A percentile compares a stretch with the other conserved stretches of the same genome.
These are phyloP conservation scores for Pseudocercospora macadamiae DNA, from an alignment of 2,329 filamentous ascomycete genomes.

Conservation along the genomic window DNA sequence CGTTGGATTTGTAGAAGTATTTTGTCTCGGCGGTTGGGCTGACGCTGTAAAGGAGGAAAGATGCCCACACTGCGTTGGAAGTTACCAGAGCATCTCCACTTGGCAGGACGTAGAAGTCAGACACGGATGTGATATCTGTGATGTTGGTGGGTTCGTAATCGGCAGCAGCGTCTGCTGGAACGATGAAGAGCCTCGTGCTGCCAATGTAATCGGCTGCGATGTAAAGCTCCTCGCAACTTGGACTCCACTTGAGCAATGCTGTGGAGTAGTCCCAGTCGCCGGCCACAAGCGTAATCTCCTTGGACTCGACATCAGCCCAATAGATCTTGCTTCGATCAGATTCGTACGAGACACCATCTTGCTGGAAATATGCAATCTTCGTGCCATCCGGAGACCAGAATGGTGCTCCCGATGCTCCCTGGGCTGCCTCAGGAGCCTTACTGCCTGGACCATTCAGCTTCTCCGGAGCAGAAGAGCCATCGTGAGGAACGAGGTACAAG, in stretches of 20 bases:
- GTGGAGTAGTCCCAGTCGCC: constrained; percentile 28
- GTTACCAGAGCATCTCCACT: constrained; percentile 26
- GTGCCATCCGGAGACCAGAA: constrained; percentile 29
- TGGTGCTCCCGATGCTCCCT: constrained; percentile 27
- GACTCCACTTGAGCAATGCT: constrained; percentile 25
- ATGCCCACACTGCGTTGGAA: constrained; percentile 28
- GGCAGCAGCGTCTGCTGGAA: constrained; percentile 28
- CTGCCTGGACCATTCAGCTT: constrained; percentile 31
- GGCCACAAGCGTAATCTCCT: constrained; percentile 26
- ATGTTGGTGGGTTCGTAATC: constrained; percentile 28
- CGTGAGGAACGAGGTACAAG: constrained; percentile 32
- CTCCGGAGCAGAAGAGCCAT: constrained; percentile 29
- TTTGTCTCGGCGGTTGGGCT: constrained; percentile 19
- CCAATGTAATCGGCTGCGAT: constrained; percentile 28
- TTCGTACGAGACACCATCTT: constrained; percentile 30
- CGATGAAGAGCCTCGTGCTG: constrained; percentile 28
- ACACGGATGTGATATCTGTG: constrained; percentile 29
- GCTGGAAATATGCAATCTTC: constrained; percentile 29
- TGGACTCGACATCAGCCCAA: constrained; percentile 27
- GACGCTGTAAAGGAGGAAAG: constrained; percentile 27
- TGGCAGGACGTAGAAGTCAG: constrained; percentile 30
- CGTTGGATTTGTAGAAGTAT: constrained; percentile 32
- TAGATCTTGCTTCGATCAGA: constrained; percentile 31
- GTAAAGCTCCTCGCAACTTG: constrained; percentile 25
- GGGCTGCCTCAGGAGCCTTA: constrained; percentile 27